Conservation (phyloP, 169 alveolate genomes). For the Perkinsus olseni region DNA sequence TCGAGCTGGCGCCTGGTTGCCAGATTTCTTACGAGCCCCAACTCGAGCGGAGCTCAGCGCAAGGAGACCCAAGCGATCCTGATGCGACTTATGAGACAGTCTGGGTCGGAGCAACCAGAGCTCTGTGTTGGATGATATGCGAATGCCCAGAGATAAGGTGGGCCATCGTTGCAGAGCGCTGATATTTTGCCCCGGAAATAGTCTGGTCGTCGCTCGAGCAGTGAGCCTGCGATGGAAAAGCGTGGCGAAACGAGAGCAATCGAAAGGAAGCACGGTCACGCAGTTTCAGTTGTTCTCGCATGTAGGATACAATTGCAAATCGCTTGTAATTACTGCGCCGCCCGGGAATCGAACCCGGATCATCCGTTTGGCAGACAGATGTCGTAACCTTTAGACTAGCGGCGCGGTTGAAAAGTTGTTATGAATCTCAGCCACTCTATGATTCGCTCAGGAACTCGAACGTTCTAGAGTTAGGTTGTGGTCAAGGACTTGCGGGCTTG, state of each 20-base stretch:
- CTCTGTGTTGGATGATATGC: neutral
- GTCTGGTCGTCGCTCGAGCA: too few relatives aligned
- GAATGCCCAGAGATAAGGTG: neutral
- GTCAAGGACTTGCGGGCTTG: neutral
- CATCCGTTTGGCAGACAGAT: neutral
- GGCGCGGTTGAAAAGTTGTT: neutral
- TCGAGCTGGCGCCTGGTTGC: neutral
- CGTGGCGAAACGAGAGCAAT: neutral
- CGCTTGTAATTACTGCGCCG: neutral
- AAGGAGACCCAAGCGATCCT: neutral
- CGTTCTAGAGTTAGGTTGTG: neutral
- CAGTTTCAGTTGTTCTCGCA: too few relatives aligned
- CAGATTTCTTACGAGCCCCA: neutral
- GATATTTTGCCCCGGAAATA: too few relatives aligned
- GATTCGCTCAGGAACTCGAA: neutral
- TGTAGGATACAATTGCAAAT: neutral
- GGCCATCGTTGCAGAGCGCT: too few relatives aligned
- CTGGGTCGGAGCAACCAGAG: neutral
- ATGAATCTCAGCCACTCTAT: neutral
- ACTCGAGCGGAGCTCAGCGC: neutral
- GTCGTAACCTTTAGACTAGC: neutral
- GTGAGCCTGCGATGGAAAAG: too few relatives aligned
- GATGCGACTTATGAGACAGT: neutral
- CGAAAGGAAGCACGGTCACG: too few relatives aligned
- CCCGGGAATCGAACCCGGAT: constrained; percentile 3